Evolutionary conservation across 73 alveolate genomes (phyloP).

Genomic region (Paramecium pentaurelia): DNA sequence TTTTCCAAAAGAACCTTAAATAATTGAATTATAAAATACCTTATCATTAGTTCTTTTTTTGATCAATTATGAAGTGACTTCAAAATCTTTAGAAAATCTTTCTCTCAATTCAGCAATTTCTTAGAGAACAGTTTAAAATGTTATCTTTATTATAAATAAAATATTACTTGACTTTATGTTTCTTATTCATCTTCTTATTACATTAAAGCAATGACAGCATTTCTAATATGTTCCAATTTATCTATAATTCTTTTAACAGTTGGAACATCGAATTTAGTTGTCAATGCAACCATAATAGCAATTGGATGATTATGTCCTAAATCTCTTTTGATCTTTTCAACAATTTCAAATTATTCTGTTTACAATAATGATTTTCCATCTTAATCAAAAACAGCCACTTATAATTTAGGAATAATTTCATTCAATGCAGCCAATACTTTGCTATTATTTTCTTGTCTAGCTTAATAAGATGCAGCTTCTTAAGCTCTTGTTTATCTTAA

Average conservation of each 20-base stretch:
- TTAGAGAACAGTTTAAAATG: background rate
- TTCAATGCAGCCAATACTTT: slow-evolving; percentile 32
- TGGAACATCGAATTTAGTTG: slow-evolving; percentile 36
- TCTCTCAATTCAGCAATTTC: slow-evolving; percentile 34
- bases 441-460: slow-evolving; percentile 8
- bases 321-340: background rate
- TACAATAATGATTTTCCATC: background rate
- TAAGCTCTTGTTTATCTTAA: slow-evolving; percentile 30
- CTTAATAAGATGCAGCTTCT: slow-evolving; percentile 47
- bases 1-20: slow-evolving; percentile 27
- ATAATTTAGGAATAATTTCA: background rate
- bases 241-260: slow-evolving; percentile 41
- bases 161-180: background rate
- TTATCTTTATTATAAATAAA: background rate
- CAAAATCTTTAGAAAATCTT: background rate
- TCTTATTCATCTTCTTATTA: slow-evolving; percentile 34
- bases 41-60: background rate
- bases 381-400: slow-evolving; percentile 15
- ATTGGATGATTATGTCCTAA: slow-evolving; percentile 27
- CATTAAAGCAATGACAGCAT: background rate
- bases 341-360: background rate
- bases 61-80: background rate
- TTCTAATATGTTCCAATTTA: slow-evolving; percentile 30
- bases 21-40: background rate
- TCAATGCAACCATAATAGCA: slow-evolving; percentile 20